Conservation (phyloP, 1,139 yeast species). For the Suhomyces ambrosiae region DNA sequence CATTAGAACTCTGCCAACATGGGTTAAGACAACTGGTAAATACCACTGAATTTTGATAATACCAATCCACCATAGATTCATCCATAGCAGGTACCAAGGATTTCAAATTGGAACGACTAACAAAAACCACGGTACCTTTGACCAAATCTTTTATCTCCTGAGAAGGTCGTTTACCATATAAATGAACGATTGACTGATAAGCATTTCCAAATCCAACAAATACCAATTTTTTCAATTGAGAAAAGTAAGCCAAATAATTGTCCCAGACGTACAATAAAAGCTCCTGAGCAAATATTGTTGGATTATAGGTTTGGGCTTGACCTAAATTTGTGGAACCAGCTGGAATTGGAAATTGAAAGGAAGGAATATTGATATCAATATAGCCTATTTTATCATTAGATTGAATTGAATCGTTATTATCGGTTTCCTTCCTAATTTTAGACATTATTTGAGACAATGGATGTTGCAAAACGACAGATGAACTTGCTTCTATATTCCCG, state of each 20-base stretch:
- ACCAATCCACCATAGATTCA: slow-evolving; percentile 91
- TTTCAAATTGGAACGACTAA: slow-evolving; percentile 65
- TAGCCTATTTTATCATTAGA: slow-evolving; percentile 65
- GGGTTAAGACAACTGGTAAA: slow-evolving; percentile 75
- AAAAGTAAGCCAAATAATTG: slow-evolving; percentile 77
- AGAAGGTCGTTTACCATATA: slow-evolving; percentile 76
- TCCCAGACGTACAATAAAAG: slow-evolving; percentile 84
- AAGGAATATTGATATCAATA: slow-evolving; percentile 81
- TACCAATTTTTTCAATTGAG: slow-evolving; percentile 64
- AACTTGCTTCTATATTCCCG: slow-evolving; percentile 73
- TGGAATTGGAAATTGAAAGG: slow-evolving; percentile 38
- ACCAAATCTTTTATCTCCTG: slow-evolving; percentile 61
- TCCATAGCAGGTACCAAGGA: slow-evolving; percentile 85
- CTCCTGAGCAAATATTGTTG: slow-evolving; percentile 74
- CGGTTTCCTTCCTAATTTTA: slow-evolving; percentile 32
- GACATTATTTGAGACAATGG: slow-evolving; percentile 44
- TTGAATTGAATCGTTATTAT: slow-evolving; percentile 45
- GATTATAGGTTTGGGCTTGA: slow-evolving; percentile 48
- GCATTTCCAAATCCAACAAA: slow-evolving; percentile 92
- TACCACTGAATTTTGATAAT: slow-evolving; percentile 78
- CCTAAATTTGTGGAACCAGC: slow-evolving; percentile 13
- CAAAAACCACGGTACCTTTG: slow-evolving; percentile 72
- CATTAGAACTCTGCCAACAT: slow-evolving; percentile 65
- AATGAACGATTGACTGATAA: slow-evolving; percentile 81
- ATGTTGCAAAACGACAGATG: slow-evolving; percentile 62